Base-by-base conservation (phyloP, 2,329 filamentous ascomycete species). In the Claviceps sp. region DNA sequence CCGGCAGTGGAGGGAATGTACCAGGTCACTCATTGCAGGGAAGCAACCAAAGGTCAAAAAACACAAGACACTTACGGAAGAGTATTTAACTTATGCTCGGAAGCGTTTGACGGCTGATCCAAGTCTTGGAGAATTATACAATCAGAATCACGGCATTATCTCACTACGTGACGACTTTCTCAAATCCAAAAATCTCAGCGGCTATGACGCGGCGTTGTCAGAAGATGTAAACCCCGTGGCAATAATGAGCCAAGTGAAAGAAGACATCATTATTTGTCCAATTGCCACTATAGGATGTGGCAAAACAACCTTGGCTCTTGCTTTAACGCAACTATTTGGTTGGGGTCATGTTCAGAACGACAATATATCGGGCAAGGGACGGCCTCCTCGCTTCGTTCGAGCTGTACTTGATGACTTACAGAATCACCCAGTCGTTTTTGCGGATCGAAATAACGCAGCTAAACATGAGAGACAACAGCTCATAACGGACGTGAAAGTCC, bases 261-360 rank as follows among this genome's bases (percentile, higher is more conserved):
- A 73, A 4, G 80, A 94, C 61, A 75, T 96, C 16, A 78, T 96
- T 18, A 75, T 98, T n/a, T 85, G 89, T 5, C 90, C 93, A 0
- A 82, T 96, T 59, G 89, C 93, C 1, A 95, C 93, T 0, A 85
- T 98, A 51, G 93, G 93, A 9, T 98, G 93, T 63, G 93, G 93
- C 52, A 98, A 98, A 75, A 98, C 93, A 0, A 98, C 93, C 0
- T 72, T 98, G 48, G 89, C 87, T 3, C 69, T 94, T 48, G 90
- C 87, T 2, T 72, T 98, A 20, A 77, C 78, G 4, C 84, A 88
- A 61, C 77, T 98, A 1, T 96, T 97, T 58, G 81, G 77, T 51
- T 97, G 90, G 87, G 91, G 89, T 16, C 89, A 95, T 64, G 75
- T 96, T 48, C 93, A 98, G 64, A 98, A 98, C 64, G 93, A 98